Conservation (phyloP, 2,329 filamentous ascomycete genomes). For the Venturia oleaginea region DNA sequence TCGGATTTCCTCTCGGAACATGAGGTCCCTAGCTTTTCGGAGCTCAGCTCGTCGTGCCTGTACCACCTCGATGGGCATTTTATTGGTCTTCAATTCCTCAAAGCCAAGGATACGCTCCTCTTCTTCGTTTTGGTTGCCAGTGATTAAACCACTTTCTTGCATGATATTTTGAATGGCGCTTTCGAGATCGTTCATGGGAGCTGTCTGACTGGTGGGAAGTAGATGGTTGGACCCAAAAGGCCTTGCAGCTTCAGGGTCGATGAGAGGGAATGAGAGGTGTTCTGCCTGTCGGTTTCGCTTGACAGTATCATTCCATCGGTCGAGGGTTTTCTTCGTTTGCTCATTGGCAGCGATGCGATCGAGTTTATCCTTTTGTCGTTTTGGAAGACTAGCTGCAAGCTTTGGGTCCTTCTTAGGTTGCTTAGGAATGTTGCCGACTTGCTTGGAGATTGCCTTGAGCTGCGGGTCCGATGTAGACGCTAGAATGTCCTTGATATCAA, state of each 20-base stretch:
- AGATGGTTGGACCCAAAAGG: slow-evolving; percentile 54
- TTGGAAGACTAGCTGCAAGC: slow-evolving; percentile 72
- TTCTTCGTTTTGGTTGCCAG: slow-evolving; percentile 48
- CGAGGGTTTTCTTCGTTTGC: slow-evolving; percentile 83
- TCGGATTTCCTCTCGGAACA: slow-evolving; percentile 81
- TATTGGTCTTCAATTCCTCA: slow-evolving; percentile 61
- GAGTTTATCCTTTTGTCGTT: slow-evolving; percentile 75
- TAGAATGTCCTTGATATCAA: slow-evolving; percentile 68
- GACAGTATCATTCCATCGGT: slow-evolving; percentile 89
- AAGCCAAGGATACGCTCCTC: slow-evolving; percentile 60
- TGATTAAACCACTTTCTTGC: slow-evolving; percentile 70
- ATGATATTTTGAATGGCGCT: slow-evolving; percentile 80
- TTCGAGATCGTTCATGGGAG: slow-evolving; percentile 73
- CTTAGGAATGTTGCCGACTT: slow-evolving; percentile 14
- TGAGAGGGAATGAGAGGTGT: slow-evolving; percentile 78
- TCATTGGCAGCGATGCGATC: slow-evolving; percentile 77
- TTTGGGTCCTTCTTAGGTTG: slow-evolving; percentile 57
- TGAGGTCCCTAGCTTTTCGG: slow-evolving; percentile 70
- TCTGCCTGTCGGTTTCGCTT: slow-evolving; percentile 89
- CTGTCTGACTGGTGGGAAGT: slow-evolving; percentile 46
- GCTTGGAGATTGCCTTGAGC: slow-evolving; percentile 49
- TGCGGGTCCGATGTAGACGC: slow-evolving; percentile 62
- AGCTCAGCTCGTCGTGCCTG: slow-evolving; percentile 64
- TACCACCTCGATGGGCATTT: slow-evolving; percentile 63
- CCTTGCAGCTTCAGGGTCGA: slow-evolving; percentile 58